Base-by-base conservation (phyloP, 805 yeast species). In the Suhomyces tanzawaensis region DNA sequence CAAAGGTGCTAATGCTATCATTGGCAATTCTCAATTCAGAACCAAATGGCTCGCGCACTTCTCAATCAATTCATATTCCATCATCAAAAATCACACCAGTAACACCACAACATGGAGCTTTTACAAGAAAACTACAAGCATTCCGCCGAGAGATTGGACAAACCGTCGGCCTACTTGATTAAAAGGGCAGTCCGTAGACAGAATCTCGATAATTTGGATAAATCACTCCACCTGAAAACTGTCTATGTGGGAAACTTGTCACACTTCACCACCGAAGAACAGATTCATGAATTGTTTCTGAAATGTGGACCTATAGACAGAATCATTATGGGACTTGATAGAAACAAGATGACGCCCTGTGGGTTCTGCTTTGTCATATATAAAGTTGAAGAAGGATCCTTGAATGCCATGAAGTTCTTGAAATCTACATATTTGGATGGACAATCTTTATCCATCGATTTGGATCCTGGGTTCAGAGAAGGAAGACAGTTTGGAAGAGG, bases 401-500 rank as follows among this genome's bases (percentile, higher is more conserved):
- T 89, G 37, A 79, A 84, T 47, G 85, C 96, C 2, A 78, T 91
- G 56, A 85, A 88, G 58, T 91, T 80, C 53, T 66, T 93, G 34
- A 81, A 86, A 49, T 82, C 80, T 38, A 88, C 96, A 0, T 82
- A 81, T 52, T 74, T 93, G 36, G 96, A 91, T 54, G 95, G 90
- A 35, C 80, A 86, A 44, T 68, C 73, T 26, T 75, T 93, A 54
- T 82, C 84, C 26, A 86, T 91, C 34, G 99, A 93, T 64, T 70
- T 95, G 51, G 99, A 93, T 56, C 96, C 97, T 0, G 99, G 99
- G 0, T 93, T 91, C 58, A 79, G 76, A 45, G 97, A 91, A 51
- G 99, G 99, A 1, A 73, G 99, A 48, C 98, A 93, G 57, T 93
- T 81, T 56, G 99, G 99, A 15, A 75, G 99, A 53, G 98, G 98